These are phyloP conservation scores for Huiozyma naganishii DNA, from an alignment of 805 yeast genomes.

Conservation along the genomic window DNA sequence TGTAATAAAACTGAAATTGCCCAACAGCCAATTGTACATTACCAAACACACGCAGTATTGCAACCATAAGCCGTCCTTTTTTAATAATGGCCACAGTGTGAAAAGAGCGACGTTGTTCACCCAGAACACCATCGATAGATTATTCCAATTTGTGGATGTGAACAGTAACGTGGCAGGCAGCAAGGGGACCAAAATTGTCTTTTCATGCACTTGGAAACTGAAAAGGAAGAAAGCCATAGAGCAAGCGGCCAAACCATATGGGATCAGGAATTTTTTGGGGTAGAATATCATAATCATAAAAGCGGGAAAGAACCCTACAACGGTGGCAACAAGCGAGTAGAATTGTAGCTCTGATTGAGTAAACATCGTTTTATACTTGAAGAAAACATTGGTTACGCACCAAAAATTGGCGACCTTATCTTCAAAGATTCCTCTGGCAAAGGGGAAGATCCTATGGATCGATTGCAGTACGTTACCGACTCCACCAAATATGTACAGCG, in stretches of 20 bases:
- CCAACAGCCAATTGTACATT: slow-evolving; percentile 71
- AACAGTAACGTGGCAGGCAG: slow-evolving; percentile 67
- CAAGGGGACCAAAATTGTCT: slow-evolving; percentile 78
- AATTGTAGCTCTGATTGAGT: slow-evolving; percentile 47
- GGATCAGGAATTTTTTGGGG: slow-evolving; percentile 41
- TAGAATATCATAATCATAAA: slow-evolving; percentile 38
- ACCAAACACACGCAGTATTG: slow-evolving; percentile 58
- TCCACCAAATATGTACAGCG: slow-evolving; percentile 44
- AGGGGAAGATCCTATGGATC: slow-evolving; percentile 78
- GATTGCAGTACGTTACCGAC: slow-evolving; percentile 34
- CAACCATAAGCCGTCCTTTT: slow-evolving; percentile 58
- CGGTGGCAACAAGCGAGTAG: slow-evolving; percentile 44
- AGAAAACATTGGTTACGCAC: slow-evolving; percentile 79
- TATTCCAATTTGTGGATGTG: slow-evolving; percentile 42
- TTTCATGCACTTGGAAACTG: slow-evolving; percentile 94
- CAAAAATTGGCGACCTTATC: slow-evolving; percentile 96
- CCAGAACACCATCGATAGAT: slow-evolving; percentile 75
- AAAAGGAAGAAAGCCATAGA: slow-evolving; percentile 84
- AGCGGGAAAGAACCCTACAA: slow-evolving; percentile 45
- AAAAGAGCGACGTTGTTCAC: slow-evolving; percentile 74
- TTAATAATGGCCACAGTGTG: slow-evolving; percentile 79
- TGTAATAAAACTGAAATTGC: slow-evolving; percentile 46
- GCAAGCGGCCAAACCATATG: slow-evolving; percentile 72
- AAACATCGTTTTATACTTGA: slow-evolving; percentile 57
- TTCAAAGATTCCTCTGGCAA: slow-evolving; percentile 87